A percentile compares a stretch with the other conserved stretches of the same genome.
Conservation (phyloP, 176 grass and related monocot species). For the Carex pumila region DNA sequence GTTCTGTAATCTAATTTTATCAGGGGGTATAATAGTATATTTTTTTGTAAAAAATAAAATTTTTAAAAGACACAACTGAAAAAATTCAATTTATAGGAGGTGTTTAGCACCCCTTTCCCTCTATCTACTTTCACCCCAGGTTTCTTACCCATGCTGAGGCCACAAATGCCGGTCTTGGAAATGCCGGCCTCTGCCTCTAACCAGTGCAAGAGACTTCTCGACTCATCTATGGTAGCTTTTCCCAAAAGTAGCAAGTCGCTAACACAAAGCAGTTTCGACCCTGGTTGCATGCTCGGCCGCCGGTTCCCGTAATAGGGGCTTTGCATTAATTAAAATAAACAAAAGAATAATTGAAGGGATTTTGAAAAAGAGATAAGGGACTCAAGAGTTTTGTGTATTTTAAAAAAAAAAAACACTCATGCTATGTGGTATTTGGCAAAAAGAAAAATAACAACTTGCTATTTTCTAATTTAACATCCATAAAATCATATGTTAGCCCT, state of each 20-base stretch:
- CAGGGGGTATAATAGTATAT: too few species aligned
- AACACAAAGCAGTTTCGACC: slow-evolving; percentile 79
- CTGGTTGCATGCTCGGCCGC: slow-evolving; percentile 76
- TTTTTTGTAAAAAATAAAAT: too few species aligned
- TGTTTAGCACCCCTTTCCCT: too few species aligned
- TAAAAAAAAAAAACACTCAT: neutral
- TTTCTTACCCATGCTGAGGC: slow-evolving; percentile 89
- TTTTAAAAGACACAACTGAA: too few species aligned
- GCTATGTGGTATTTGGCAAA: neutral
- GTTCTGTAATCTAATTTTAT: too few species aligned
- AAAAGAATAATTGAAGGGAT: slow-evolving; percentile 9
- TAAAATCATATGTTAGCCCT: neutral
- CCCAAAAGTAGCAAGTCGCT: slow-evolving; percentile 90
- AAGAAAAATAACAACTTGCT: neutral
- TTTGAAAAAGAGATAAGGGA: neutral
- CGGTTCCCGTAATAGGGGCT: slow-evolving; percentile 91
- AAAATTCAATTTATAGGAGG: too few species aligned
- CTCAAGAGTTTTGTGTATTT: neutral
- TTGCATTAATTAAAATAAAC: slow-evolving; percentile 29
- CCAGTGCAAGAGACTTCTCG: slow-evolving; percentile 89
- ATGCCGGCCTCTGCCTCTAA: slow-evolving; percentile 74
- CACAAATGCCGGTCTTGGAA: slow-evolving; percentile 88
- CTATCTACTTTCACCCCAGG: neutral
- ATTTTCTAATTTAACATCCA: neutral
- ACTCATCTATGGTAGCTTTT: slow-evolving; percentile 93